Base-by-base conservation (phyloP, 169 alveolate species). In the Cryptosporidium baileyi region DNA sequence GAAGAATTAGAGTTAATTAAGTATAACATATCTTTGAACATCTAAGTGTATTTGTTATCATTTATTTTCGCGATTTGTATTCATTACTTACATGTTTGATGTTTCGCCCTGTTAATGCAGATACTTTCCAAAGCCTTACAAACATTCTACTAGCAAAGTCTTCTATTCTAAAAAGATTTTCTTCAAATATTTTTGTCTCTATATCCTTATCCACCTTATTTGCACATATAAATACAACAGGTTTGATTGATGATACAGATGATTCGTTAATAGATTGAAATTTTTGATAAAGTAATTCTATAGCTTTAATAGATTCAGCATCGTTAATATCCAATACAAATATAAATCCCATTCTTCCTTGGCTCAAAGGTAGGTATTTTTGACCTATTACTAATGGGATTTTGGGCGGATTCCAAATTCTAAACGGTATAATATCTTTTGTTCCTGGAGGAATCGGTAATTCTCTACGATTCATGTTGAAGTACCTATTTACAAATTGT, bases 311-410 rank as follows among this genome's bases (percentile, higher is more conserved):
- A 8, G 85, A 74, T 7, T 74, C 85, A 4, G 38, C 15, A 17
- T 74, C 85, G 38, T 74, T 74, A 19, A 74, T 74, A 40, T 74
- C 85, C 26, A 60, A 52, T 15, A 74, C 85, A 36, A 74, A 57
- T 24, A 74, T 54, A 28, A 74, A 74, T 9, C 85, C 85, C 85
- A 74, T 74, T 57, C 85, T 51, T 11, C 85, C 85, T n/a, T 74
- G 85, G n/a, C 61, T 74, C 13, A 74, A 57, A 22, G 85, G 74
- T 19, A 38, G 59, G 38, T 74, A 74, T 36, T 74, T 74, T 74
- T 74, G 85, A 19, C 85, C 85, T n/a, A 67, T 59, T 34, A 51
- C 32, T 22, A 74, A 47, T 26, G 85, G 85, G 19, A 74, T 24
- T 30, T 74, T 74, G 5, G 85, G 85, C 19, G 85, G 85, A 1